Evolutionary conservation across 2,329 filamentous ascomycete genomes (phyloP).

Genomic region (Diaporthe velutina): DNA sequence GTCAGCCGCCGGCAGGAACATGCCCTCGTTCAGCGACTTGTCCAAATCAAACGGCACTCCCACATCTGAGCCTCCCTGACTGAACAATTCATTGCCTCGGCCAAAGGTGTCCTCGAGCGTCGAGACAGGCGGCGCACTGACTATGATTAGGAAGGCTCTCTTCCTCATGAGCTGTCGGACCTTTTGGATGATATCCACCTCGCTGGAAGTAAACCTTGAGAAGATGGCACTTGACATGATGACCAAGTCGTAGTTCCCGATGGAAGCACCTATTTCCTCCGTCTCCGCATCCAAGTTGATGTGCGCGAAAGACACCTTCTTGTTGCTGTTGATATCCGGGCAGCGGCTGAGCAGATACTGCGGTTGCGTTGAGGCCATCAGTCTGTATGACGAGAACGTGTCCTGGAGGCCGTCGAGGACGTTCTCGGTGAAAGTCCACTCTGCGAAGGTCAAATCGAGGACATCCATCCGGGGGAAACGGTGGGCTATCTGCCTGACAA

Average conservation of each 20-base stretch:
- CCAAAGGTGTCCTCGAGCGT: constrained; percentile 42
- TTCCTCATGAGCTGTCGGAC: constrained; percentile 44
- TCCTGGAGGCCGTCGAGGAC: constrained; percentile 49
- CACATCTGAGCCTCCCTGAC: neutral
- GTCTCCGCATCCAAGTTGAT: constrained; percentile 43
- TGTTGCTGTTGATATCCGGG: neutral
- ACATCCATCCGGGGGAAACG: constrained; percentile 55
- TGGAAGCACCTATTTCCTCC: constrained; percentile 32
- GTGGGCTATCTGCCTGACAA: constrained; percentile 54
- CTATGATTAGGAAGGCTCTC: constrained; percentile 49
- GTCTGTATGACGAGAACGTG: constrained; percentile 49
- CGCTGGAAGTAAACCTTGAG: constrained; percentile 29
- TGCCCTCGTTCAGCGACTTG: constrained; percentile 49
- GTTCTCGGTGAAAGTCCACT: constrained; percentile 47
- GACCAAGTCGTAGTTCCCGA: constrained; percentile 46
- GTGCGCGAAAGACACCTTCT: constrained; percentile 40
- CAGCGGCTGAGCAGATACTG: constrained; percentile 42
- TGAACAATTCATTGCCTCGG: constrained; percentile 28
- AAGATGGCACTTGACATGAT: constrained; percentile 44
- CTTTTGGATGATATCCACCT: constrained; percentile 37
- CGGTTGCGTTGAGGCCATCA: constrained; percentile 43
- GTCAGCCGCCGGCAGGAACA: constrained; percentile 49
- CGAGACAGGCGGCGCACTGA: constrained; percentile 43
- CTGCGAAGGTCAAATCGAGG: constrained; percentile 51
- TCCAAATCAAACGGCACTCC: constrained; percentile 51